These are phyloP conservation scores for Striga hermonthica DNA, from an alignment of 305 asterid genomes.

Conservation along the genomic window DNA sequence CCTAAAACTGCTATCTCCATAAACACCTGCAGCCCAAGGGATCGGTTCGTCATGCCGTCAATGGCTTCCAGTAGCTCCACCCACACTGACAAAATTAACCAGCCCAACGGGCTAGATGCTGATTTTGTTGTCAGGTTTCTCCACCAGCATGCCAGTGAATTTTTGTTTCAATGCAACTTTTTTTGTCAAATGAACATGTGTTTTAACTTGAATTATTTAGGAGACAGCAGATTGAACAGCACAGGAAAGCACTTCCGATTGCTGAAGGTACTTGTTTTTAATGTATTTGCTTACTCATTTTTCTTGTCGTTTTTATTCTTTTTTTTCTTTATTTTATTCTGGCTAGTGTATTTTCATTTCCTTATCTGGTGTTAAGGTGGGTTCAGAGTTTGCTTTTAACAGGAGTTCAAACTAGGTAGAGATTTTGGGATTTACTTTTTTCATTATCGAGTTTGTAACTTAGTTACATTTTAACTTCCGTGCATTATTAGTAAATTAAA, in stretches of 20 bases:
- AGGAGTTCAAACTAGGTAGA: too few species aligned
- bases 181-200: background rate
- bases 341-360: background rate
- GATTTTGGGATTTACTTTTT: too few species aligned
- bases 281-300: background rate
- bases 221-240: conserved; percentile 62
- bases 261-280: conserved; percentile 52
- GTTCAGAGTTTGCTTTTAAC: background rate
- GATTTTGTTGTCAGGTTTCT: conserved; percentile 48
- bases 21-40: background rate
- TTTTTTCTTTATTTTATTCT: background rate
- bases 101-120: conserved; percentile 36
- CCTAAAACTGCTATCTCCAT: background rate
- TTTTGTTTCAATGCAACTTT: background rate
- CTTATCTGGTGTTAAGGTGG: conserved; percentile 12
- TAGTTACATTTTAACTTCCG: conserved; percentile 20
- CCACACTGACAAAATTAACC: conserved; percentile 32
- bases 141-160: background rate
- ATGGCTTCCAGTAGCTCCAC: conserved; percentile 47
- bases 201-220: conserved; percentile 31
- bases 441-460: background rate
- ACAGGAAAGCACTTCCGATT: conserved; percentile 68
- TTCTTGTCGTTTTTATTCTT: background rate
- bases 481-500: background rate
- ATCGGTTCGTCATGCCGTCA: conserved; percentile 51